Conservation (phyloP, 148 eudicot species). For the Polygonum maritimum region DNA sequence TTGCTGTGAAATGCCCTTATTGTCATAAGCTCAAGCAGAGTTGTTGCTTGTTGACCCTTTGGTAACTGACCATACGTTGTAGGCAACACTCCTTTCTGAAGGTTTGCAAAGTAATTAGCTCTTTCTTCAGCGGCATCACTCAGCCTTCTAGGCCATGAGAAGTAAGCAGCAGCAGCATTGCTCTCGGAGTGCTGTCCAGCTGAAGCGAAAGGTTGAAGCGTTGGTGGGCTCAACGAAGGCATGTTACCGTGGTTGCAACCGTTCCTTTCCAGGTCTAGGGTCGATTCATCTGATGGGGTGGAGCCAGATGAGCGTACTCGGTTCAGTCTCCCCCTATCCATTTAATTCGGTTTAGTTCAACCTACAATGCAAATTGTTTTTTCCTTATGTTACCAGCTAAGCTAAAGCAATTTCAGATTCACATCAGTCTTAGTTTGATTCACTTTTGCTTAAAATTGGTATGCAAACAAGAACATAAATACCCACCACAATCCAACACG, state of each 20-base stretch:
- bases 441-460: not conserved
- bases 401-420: not conserved
- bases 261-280: constrained; percentile 65
- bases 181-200: constrained; percentile 86
- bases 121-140: constrained; percentile 95
- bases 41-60: constrained; percentile 81
- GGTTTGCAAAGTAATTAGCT: constrained; percentile 84
- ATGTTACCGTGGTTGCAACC: constrained; percentile 47
- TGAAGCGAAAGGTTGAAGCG: constrained; percentile 79
- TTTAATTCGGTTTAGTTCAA: constrained; percentile 17
- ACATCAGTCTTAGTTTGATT: not conserved
- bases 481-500: too few species aligned
- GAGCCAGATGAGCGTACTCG: constrained; percentile 57
- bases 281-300: constrained; percentile 88
- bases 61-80: constrained; percentile 69
- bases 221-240: constrained; percentile 71
- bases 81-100: constrained; percentile 86
- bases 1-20: constrained; percentile 98
- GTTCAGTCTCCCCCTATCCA: constrained; percentile 57
- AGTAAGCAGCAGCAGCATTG: constrained; percentile 73
- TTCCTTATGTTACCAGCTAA: not conserved
- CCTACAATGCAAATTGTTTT: not conserved
- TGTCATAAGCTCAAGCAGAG: constrained; percentile 93
- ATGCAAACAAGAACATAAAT: not conserved
- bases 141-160: constrained; percentile 90